Evolutionary conservation across 1,284 basidiomycete genomes (phyloP).

Genomic region (Fomitopsis palustris): DNA sequence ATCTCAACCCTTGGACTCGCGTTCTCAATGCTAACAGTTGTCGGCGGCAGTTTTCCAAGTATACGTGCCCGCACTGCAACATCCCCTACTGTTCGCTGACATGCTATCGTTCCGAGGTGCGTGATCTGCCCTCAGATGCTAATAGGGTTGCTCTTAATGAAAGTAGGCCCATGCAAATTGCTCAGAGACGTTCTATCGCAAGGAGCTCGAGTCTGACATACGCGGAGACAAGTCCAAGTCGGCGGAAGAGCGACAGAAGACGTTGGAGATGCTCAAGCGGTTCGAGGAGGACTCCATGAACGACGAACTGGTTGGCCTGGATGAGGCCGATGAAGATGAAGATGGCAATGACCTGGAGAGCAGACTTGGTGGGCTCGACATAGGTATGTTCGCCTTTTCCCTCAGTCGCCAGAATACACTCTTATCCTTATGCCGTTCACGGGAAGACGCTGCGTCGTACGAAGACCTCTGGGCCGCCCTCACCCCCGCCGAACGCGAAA

Average conservation of each 20-base stretch:
- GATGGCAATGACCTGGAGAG: constrained; percentile 39
- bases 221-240: constrained; percentile 48
- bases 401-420: not conserved
- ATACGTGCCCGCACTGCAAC: constrained; percentile 80
- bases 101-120: constrained; percentile 73
- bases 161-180: constrained; percentile 61
- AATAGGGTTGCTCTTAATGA: not conserved
- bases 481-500: constrained; percentile 51
- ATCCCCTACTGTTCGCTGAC: constrained; percentile 73
- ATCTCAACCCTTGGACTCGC: constrained; percentile 4
- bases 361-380: constrained; percentile 53
- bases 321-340: constrained; percentile 39
- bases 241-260: constrained; percentile 51
- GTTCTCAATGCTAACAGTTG: constrained; percentile 47
- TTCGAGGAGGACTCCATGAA: constrained; percentile 60
- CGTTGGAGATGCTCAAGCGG: constrained; percentile 65
- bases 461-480: constrained; percentile 66
- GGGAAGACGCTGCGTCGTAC: constrained; percentile 47
- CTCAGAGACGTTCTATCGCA: constrained; percentile 74
- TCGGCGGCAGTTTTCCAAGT: constrained; percentile 68
- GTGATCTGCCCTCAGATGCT: constrained; percentile 16
- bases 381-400: constrained; percentile 44
- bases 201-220: constrained; percentile 63
- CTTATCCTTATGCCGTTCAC: not conserved
- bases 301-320: constrained; percentile 29